Percentiles rank a stretch among this genome's conserved stretches.
Conservation (phyloP, 805 yeast genomes). For the Kockiozyma suomiensis region DNA sequence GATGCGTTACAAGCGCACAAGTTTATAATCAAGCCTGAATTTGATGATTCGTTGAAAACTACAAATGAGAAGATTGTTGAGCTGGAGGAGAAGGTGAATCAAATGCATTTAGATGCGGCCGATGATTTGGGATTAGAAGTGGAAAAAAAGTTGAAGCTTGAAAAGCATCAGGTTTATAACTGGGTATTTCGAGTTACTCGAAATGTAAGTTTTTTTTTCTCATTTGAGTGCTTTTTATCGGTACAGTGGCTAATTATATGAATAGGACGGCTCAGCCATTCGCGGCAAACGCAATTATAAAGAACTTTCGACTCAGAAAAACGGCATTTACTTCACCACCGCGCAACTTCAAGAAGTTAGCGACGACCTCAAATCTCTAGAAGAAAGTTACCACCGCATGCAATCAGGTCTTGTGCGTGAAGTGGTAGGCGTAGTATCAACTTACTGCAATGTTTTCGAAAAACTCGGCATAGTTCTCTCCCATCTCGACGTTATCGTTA, state of each 20-base stretch:
- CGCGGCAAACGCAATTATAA: constrained; percentile 58
- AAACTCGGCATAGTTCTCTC: constrained; percentile 66
- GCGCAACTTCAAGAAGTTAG: constrained; percentile 61
- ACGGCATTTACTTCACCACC: constrained; percentile 92
- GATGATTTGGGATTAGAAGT: constrained; percentile 78
- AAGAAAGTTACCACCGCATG: constrained; percentile 68
- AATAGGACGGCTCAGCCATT: constrained; percentile 72
- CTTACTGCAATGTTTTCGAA: constrained; percentile 78
- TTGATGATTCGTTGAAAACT: constrained; percentile 71
- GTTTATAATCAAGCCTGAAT: constrained; percentile 83
- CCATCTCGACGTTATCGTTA: constrained; percentile 76
- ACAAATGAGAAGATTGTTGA: constrained; percentile 61
- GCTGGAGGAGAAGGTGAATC: constrained; percentile 57
- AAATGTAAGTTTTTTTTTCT: constrained; percentile 29
- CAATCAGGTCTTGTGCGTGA: constrained; percentile 81
- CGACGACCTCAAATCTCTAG: constrained; percentile 58
- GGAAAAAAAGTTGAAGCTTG: constrained; percentile 86
- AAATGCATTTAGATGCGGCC: constrained; percentile 64
- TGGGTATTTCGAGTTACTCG: constrained; percentile 95
- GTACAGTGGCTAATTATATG: constrained; percentile 34
- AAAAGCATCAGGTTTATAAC: constrained; percentile 83
- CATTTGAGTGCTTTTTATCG: background rate
- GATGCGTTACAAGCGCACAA: constrained; percentile 81
- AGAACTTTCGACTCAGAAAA: constrained; percentile 89
- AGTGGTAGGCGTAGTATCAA: constrained; percentile 74